Base-by-base conservation (phyloP, 2,329 filamentous ascomycete genomes). In the Grosmannia penicillata region DNA sequence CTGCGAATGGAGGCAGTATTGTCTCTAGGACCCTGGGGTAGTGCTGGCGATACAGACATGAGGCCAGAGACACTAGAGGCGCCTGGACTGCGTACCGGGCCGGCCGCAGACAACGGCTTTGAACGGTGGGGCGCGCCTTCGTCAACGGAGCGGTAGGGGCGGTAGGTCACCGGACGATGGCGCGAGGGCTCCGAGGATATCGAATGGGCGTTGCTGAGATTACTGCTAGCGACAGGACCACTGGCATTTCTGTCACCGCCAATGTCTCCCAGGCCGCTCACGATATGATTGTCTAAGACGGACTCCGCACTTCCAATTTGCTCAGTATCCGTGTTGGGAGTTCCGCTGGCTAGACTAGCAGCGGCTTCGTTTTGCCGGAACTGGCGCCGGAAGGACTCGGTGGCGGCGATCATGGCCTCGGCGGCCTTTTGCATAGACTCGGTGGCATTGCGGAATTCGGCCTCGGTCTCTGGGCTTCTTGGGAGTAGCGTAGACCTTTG, bases 361-460 rank as follows among this genome's bases (percentile, higher is more conserved):
- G 25, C 22, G 10, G 14, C 11, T 9, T 42, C 40, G 2, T 45
- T 32, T 15, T 46, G 40, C 13, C 44, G 42, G 26, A 49, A 49
- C 44, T 52, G 49, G 13, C 37, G 39, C 24, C 47, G 43, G 31
- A 54, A 51, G 8, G 52, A 50, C 33, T 52, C 50, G 4, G 51
- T 53, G 19, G 51, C 52, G 15, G 48, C 47, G 3, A 48, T 45
- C 51, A 55, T 54, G 33, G 51, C 51, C 28, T 53, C 47, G 27
- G 51, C 52, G 8, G 53, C 53, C 15, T 44, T 45, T 41, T 53
- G 47, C 50, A 54, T 52, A 13, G 52, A 51, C 31, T 53, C 51
- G 7, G 51, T 49, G 18, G 51, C 52, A 19, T 35, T 45, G 25
- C 45, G 45, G 9, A 52, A 39, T 22, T 49, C 48, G 17, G 37